Evolutionary conservation across 2,329 filamentous ascomycete genomes (phyloP).

Genomic region (Xylaria sp.): DNA sequence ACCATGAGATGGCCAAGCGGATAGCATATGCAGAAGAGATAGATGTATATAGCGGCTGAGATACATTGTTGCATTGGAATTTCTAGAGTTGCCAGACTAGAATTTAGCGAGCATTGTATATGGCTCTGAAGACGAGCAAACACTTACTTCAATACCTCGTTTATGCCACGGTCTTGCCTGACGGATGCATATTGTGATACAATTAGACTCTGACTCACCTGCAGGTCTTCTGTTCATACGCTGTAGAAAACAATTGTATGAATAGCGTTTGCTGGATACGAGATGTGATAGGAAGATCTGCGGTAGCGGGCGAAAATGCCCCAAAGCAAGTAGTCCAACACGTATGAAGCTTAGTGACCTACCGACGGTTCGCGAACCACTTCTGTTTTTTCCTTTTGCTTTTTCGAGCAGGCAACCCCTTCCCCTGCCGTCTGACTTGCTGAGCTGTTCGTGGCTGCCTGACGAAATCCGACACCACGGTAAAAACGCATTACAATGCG

Average conservation of each 20-base stretch:
- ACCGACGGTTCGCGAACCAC: not conserved
- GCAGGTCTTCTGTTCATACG: not conserved
- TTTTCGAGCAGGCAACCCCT: not conserved
- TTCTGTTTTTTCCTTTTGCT: not conserved
- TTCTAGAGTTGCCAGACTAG: conserved; percentile 1
- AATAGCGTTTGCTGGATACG: not conserved
- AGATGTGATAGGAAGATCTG: not conserved
- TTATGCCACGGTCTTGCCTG: not conserved
- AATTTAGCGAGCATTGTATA: conserved; percentile 16
- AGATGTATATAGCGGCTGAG: conserved; percentile 17
- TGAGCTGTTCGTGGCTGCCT: not conserved
- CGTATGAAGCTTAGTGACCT: not conserved
- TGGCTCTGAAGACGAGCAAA: conserved; percentile 5
- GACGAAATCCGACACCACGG: not conserved
- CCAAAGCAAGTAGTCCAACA: not conserved
- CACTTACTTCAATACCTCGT: not conserved
- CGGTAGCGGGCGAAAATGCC: not conserved
- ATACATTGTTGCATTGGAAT: conserved; percentile 18
- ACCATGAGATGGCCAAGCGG: conserved; percentile 1
- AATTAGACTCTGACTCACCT: not conserved
- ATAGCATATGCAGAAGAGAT: conserved; percentile 10
- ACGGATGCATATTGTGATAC: not conserved
- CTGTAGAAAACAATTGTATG: not conserved
- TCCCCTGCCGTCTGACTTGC: not conserved
- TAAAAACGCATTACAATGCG: not conserved